Conservation (phyloP, 2,329 filamentous ascomycete species). For the Gaeumannomyces tritici region DNA sequence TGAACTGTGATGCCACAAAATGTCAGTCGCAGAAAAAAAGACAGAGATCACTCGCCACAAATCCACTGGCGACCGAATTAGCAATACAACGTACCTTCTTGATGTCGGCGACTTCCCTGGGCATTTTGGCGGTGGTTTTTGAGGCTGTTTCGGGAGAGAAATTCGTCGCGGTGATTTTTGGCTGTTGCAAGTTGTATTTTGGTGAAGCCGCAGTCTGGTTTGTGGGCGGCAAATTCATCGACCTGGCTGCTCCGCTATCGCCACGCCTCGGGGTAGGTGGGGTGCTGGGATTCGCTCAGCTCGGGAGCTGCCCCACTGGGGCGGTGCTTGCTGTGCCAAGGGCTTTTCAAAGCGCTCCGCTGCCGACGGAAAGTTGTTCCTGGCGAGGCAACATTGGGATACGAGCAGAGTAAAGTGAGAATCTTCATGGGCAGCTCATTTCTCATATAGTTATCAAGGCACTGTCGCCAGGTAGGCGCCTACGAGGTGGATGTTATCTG, state of each 20-base stretch:
- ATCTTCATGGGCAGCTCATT: no score
- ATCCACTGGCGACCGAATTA: neutral
- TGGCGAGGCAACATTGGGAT: no score
- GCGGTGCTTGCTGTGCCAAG: neutral
- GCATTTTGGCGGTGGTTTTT: slow-evolving; percentile 67
- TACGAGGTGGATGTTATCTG: no score
- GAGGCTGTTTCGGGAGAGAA: slow-evolving; percentile 17
- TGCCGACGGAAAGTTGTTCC: no score
- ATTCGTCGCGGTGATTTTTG: neutral
- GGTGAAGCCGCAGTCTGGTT: slow-evolving; percentile 1
- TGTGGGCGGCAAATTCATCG: slow-evolving; percentile 1
- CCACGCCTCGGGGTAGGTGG: slow-evolving; percentile 1
- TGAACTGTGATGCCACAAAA: slow-evolving; percentile 59
- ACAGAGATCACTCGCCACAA: neutral
- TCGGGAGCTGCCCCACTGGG: neutral
- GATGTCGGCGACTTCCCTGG: slow-evolving; percentile 96
- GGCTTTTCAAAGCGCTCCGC: no score
- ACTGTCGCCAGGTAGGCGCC: no score
- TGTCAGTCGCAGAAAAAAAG: neutral
- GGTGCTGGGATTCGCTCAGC: neutral
- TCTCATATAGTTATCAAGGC: no score
- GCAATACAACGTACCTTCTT: slow-evolving; percentile 53
- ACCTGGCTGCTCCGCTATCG: slow-evolving; percentile 1
- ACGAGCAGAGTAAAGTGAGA: no score
- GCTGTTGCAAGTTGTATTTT: slow-evolving; percentile 2